A percentile compares a stretch with the other conserved stretches of the same genome.
Evolutionary conservation across 2,329 filamentous ascomycete species (phyloP).

Genomic region (Diaporthe humulicola): DNA sequence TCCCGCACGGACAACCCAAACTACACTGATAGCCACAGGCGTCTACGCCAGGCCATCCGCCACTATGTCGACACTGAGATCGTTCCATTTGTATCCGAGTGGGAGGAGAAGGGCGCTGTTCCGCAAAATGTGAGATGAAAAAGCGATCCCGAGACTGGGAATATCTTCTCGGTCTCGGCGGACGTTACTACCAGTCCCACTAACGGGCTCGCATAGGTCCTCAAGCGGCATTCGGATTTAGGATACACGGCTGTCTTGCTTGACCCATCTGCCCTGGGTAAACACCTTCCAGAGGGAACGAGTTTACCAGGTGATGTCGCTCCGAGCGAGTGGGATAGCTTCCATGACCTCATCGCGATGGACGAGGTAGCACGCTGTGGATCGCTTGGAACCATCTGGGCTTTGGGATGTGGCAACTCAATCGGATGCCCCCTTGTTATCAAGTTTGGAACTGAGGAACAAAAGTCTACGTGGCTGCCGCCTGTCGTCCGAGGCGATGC

Average conservation of each 20-base stretch:
- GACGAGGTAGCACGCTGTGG: slow-evolving; percentile 52
- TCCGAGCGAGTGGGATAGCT: slow-evolving; percentile 50
- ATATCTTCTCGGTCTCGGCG: neutral
- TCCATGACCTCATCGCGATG: slow-evolving; percentile 51
- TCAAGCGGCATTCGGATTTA: slow-evolving; percentile 13
- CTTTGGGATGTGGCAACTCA: slow-evolving; percentile 48
- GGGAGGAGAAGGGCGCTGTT: slow-evolving; percentile 9
- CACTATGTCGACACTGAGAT: slow-evolving; percentile 68
- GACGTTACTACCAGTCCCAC: neutral
- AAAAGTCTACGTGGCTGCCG: slow-evolving; percentile 33
- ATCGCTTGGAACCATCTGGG: slow-evolving; percentile 49
- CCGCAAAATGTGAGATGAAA: neutral
- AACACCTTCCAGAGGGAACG: neutral
- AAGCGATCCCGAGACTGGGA: neutral
- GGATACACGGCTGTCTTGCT: slow-evolving; percentile 13
- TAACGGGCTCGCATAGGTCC: neutral
- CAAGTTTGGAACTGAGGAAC: slow-evolving; percentile 33
- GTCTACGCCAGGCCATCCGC: slow-evolving; percentile 65
- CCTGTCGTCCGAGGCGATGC: slow-evolving; percentile 10
- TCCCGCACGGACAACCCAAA: slow-evolving; percentile 55
- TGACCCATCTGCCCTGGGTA: neutral
- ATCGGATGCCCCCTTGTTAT: slow-evolving; percentile 45
- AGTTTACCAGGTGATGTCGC: slow-evolving; percentile 42
- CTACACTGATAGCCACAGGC: slow-evolving; percentile 69
- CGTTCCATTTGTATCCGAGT: slow-evolving; percentile 58